Base-by-base conservation (phyloP, 108 stramenopile species). In the Nitzschia sp. region DNA sequence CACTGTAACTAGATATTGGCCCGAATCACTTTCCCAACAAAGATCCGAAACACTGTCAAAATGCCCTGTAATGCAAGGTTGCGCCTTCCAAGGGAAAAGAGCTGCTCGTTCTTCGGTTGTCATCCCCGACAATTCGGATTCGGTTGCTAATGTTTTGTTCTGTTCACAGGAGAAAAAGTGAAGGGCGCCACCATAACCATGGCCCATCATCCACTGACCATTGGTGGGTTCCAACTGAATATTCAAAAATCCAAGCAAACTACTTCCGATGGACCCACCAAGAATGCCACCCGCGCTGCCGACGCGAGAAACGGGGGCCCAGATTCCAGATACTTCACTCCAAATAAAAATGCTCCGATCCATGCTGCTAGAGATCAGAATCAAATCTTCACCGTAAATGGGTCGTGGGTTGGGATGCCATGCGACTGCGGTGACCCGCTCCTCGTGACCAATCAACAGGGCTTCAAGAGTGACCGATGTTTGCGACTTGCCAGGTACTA, bases 281-380 rank as follows among this genome's bases (percentile, higher is more conserved):
- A 95, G 53, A 11, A 95, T 91, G 1, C 94, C 94, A 36, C 94
- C 90, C 13, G 91, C 90, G 64, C 88, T 82, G n/a, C 94, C 94
- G n/a, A 95, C 90, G 31, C 91, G 85, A 15, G 91, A 79, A 19
- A 93, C 66, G 1, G 94, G 91, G 1, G 83, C 76, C 91, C 91
- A 95, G n/a, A 87, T 82, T 17, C 89, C 89, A 2, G 61, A 33
- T 15, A 36, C 18, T 48, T 57, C 55, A 64, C 73, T 77, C 94
- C 94, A 95, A 32, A 95, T 70, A 2, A 93, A 76, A 58, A 95
- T 86, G 42, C 85, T 80, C 27, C 94, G 72, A 76, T 95, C 94
- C 94, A 95, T 95, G 46, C 88, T 90, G 24, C 85, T 85, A 23
- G 85, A 85, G 26, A 95, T 48, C 57, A 95, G 68, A 66, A 85